Percentiles rank a stretch among this genome's conserved stretches.
phyloP scores from a whole-genome alignment of 305 asterid species.

The Fraxinus angustifolia region DNA sequence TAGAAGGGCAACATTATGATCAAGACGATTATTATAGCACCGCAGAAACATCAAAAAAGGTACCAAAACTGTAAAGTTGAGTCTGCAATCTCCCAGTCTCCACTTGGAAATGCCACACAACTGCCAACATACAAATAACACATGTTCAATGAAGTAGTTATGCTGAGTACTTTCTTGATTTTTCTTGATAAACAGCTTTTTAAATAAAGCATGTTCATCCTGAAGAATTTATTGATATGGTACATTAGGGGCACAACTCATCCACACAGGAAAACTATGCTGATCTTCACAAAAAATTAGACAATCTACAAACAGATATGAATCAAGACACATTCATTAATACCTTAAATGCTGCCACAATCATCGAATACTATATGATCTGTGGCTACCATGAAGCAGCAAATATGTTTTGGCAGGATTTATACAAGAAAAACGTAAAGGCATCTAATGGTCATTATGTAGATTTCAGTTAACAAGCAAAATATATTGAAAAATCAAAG shows the following conservation, averaged over 20 bases:
- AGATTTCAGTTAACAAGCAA: background rate
- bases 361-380: background rate
- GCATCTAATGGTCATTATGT: background rate
- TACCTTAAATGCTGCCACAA: background rate
- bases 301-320: background rate
- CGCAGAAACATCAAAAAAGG: slow-evolving; percentile 16
- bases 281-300: background rate
- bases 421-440: background rate
- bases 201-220: background rate
- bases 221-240: background rate
- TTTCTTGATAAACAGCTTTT: background rate
- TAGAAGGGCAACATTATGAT: background rate
- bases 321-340: background rate
- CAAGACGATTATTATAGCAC: slow-evolving; percentile 1
- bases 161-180: background rate
- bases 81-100: slow-evolving; percentile 87
- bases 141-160: slow-evolving; percentile 21
- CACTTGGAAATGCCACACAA: slow-evolving; percentile 74
- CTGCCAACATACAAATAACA: slow-evolving; percentile 45
- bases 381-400: background rate
- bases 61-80: slow-evolving; percentile 91
- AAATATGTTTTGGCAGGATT: background rate
- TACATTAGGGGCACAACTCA: background rate
- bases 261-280: background rate
- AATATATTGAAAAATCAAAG: background rate